These are phyloP conservation scores for Yamadazyma triangularis DNA, from an alignment of 1,139 yeast genomes.

Conservation along the genomic window DNA sequence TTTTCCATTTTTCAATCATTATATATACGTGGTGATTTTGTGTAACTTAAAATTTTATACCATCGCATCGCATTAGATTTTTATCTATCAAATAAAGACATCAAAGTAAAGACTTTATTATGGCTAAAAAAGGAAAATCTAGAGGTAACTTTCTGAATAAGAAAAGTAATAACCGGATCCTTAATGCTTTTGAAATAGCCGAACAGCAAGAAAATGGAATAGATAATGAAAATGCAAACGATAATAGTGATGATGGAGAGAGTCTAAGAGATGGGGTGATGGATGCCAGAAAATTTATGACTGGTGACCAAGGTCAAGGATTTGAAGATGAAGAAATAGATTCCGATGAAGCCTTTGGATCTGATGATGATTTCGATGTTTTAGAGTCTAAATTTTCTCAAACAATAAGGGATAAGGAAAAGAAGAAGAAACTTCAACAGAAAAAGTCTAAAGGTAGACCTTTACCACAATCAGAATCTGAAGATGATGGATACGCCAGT, in stretches of 20 bases:
- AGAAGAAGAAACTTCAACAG: conserved; percentile 26
- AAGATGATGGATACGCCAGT: conserved; percentile 49
- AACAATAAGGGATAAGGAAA: conserved; percentile 54
- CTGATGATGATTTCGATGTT: conserved; percentile 70
- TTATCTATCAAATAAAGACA: too few relatives aligned
- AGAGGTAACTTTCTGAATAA: conserved; percentile 23
- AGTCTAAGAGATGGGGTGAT: conserved; percentile 37
- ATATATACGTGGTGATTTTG: too few relatives aligned
- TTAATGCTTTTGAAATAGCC: conserved; percentile 46
- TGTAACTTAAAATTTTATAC: background rate
- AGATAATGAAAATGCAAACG: conserved; percentile 13
- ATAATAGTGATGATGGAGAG: conserved; percentile 11
- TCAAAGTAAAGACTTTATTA: too few relatives aligned
- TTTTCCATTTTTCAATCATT: too few relatives aligned
- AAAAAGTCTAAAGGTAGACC: conserved; percentile 17
- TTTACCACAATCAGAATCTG: conserved; percentile 21
- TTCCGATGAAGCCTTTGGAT: conserved; percentile 73
- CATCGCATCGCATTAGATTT: background rate
- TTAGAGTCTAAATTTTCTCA: conserved; percentile 65
- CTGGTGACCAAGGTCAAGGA: conserved; percentile 15
- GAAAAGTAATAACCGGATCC: conserved; percentile 32
- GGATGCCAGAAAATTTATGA: conserved; percentile 37
- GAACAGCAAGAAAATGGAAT: conserved; percentile 32
- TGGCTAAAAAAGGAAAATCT: conserved; percentile 20
- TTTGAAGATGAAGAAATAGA: conserved; percentile 67